Percentiles rank a stretch among this genome's conserved stretches.
These are phyloP conservation scores for Ramularia endophylla DNA, from an alignment of 2,329 filamentous ascomycete genomes.

Conservation along the genomic window DNA sequence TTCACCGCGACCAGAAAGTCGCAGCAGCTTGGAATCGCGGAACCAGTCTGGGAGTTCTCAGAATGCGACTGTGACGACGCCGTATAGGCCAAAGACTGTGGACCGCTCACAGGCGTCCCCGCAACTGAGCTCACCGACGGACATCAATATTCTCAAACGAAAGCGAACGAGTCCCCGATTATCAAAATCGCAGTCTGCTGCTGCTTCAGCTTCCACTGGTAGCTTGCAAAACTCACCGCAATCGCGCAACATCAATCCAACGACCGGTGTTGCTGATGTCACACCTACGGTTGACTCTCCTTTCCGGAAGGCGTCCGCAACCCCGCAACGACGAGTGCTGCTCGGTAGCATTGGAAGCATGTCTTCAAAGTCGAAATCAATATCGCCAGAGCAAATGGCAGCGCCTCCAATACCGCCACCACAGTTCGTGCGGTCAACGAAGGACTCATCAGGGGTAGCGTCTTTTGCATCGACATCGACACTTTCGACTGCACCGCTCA, in stretches of 20 bases:
- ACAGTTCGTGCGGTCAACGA: conserved; percentile 4
- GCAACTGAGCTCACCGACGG: too few relatives aligned
- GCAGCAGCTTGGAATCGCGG: too few relatives aligned
- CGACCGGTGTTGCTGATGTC: conserved; percentile 8
- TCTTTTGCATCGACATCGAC: conserved; percentile 28
- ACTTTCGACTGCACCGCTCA: conserved; percentile 25
- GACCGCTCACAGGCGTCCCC: too few relatives aligned
- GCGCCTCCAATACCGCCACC: conserved; percentile 5
- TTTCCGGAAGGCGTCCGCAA: conserved; percentile 6
- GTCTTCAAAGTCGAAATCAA: neutral
- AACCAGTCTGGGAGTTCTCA: too few relatives aligned
- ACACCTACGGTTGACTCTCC: conserved; percentile 15
- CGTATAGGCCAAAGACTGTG: too few relatives aligned
- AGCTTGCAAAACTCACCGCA: too few relatives aligned
- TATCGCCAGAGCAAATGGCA: conserved; percentile 5
- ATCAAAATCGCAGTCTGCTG: too few relatives aligned
- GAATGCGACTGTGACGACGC: too few relatives aligned
- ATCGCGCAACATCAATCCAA: conserved; percentile 8
- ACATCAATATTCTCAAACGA: too few relatives aligned
- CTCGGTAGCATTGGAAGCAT: neutral
- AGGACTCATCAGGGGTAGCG: conserved; percentile 2
- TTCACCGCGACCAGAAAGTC: neutral
- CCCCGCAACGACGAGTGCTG: conserved; percentile 6
- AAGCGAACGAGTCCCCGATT: too few relatives aligned
- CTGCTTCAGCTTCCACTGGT: too few relatives aligned